Percentiles rank a stretch among this genome's conserved stretches.
phyloP scores from a whole-genome alignment of 2,329 filamentous ascomycete species.

The Colletotrichum lindemuthianum region DNA sequence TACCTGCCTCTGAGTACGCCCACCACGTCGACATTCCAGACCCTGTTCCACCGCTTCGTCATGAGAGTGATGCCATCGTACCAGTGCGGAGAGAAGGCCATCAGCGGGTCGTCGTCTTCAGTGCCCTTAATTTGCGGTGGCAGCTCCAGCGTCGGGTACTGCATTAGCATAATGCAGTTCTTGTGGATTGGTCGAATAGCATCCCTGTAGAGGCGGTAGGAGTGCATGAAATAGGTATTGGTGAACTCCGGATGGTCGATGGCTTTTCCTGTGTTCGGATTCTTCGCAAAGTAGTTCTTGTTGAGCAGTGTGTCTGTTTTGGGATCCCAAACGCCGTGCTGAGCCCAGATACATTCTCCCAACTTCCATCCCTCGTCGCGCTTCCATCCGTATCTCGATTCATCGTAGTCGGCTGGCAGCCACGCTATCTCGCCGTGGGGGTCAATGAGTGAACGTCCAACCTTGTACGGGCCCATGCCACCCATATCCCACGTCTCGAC shows the following conservation, averaged over 20 bases:
- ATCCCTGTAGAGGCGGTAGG: conserved; percentile 80
- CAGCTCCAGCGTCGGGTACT: conserved; percentile 91
- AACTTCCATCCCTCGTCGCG: conserved; percentile 89
- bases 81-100: conserved; percentile 95
- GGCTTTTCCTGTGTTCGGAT: conserved; percentile 76
- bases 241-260: conserved; percentile 89
- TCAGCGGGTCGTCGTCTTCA: conserved; percentile 84
- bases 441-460: conserved; percentile 83
- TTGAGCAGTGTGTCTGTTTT: conserved; percentile 78
- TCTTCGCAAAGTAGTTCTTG: conserved; percentile 88
- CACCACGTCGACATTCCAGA: conserved; percentile 96
- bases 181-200: conserved; percentile 81
- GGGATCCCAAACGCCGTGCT: conserved; percentile 95
- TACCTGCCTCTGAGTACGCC: conserved; percentile 92
- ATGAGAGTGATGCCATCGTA: conserved; percentile 97
- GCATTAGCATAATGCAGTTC: conserved; percentile 87
- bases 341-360: conserved; percentile 96
- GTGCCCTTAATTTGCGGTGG: conserved; percentile 90
- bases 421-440: conserved; percentile 87
- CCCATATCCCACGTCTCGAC: conserved; percentile 95
- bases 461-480: conserved; percentile 89
- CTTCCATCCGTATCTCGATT: conserved; percentile 89
- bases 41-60: conserved; percentile 98
- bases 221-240: conserved; percentile 89
- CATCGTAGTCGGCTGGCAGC: conserved; percentile 85